These are phyloP conservation scores for Lophiotrema nucula DNA, from an alignment of 495 filamentous ascomycete species.

Conservation along the genomic window DNA sequence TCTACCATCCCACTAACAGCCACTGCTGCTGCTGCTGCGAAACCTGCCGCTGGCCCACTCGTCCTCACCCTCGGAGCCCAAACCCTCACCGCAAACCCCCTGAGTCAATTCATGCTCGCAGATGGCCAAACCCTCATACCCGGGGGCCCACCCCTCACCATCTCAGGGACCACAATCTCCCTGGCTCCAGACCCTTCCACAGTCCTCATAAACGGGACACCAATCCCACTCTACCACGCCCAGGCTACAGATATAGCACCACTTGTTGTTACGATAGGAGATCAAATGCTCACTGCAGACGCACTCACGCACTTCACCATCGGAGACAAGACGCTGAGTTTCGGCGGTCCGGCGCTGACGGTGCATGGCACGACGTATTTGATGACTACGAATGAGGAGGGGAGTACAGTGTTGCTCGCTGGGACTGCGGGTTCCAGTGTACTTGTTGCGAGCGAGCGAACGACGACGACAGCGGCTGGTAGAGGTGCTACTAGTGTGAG, in stretches of 20 bases:
- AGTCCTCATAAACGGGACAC: slow-evolving; percentile 11
- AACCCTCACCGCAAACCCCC: slow-evolving; percentile 16
- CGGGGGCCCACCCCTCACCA: slow-evolving; percentile 10
- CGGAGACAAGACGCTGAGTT: slow-evolving; percentile 5
- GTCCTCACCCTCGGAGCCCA: slow-evolving; percentile 11
- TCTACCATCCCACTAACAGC: neutral
- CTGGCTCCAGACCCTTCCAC: slow-evolving; percentile 5
- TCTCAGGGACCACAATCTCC: slow-evolving; percentile 9
- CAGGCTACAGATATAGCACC: neutral
- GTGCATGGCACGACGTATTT: slow-evolving; percentile 12
- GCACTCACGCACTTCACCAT: slow-evolving; percentile 10
- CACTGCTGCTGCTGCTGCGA: neutral
- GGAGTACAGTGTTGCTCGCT: slow-evolving; percentile 14
- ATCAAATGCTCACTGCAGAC: slow-evolving; percentile 14
- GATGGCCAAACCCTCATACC: slow-evolving; percentile 7
- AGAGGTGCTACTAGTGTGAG: too few species aligned
- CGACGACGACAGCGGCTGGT: too few species aligned
- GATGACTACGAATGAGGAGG: slow-evolving; percentile 4
- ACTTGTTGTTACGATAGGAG: slow-evolving; percentile 11
- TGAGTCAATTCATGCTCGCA: slow-evolving; percentile 10
- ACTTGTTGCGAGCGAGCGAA: too few species aligned
- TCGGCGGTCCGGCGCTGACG: slow-evolving; percentile 15
- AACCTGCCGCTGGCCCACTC: too few species aligned
- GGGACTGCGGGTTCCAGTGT: slow-evolving; percentile 5
- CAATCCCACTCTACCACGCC: slow-evolving; percentile 33